Conservation (phyloP, 108 stramenopile genomes). For the Nitzschia inconspicua region DNA sequence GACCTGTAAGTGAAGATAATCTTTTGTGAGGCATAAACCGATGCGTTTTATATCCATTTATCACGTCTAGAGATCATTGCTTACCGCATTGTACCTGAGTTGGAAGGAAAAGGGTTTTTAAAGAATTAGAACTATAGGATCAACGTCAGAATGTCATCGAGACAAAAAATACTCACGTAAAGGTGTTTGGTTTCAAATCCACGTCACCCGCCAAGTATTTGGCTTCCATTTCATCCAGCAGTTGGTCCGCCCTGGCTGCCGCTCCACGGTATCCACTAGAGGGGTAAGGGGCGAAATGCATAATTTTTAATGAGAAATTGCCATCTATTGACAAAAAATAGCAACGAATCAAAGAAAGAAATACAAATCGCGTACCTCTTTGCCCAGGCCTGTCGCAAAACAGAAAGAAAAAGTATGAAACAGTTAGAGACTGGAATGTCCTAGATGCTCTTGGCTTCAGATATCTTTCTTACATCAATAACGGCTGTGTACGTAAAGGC, state of each 20-base stretch:
- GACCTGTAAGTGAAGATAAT: slow-evolving; percentile 21
- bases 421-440: background rate
- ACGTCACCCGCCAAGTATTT: slow-evolving; percentile 77
- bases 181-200: slow-evolving; percentile 70
- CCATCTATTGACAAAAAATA: background rate
- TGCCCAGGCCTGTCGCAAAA: slow-evolving; percentile 36
- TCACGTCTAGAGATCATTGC: no score
- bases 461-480: slow-evolving; percentile 44
- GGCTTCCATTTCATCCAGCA: slow-evolving; percentile 85
- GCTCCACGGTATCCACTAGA: slow-evolving; percentile 74
- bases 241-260: slow-evolving; percentile 71
- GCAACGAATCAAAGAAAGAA: background rate
- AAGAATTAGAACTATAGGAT: background rate
- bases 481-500: slow-evolving; percentile 83
- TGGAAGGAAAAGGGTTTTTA: background rate
- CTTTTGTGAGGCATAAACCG: no score
- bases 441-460: background rate
- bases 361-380: slow-evolving; percentile 27
- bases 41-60: no score
- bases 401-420: background rate
- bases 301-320: background rate
- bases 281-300: background rate
- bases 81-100: slow-evolving; percentile 27
- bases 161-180: slow-evolving; percentile 67
- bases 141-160: background rate